phyloP scores from a whole-genome alignment of 805 yeast species.

The Clavispora vitiphila region DNA sequence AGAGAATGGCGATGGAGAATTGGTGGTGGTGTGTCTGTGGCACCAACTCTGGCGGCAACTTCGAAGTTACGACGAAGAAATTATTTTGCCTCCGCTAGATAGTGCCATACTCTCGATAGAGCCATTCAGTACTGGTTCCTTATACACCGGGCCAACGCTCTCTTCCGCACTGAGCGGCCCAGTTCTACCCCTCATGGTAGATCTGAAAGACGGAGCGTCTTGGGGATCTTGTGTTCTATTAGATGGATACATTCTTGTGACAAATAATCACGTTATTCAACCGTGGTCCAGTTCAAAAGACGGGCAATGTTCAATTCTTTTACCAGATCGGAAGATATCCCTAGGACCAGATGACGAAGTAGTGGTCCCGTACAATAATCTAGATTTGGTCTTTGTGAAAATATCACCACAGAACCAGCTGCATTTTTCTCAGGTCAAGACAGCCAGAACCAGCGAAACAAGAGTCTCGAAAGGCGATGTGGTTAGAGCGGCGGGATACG shows the following conservation, averaged over 20 bases:
- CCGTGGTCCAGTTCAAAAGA: slow-evolving; percentile 1
- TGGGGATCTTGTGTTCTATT: slow-evolving; percentile 45
- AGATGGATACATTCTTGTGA: slow-evolving; percentile 26
- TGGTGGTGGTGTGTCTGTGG: slow-evolving; percentile 31
- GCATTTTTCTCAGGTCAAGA: not conserved
- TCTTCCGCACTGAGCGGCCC: not conserved
- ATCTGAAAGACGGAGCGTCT: not conserved
- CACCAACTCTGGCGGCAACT: slow-evolving; percentile 1
- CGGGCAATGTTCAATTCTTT: slow-evolving; percentile 4
- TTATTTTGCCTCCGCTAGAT: not conserved
- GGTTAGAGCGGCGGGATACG: slow-evolving; percentile 35
- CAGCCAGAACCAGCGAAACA: not conserved
- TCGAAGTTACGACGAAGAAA: not conserved
- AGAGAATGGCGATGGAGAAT: slow-evolving; percentile 43
- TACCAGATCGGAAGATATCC: slow-evolving; percentile 7
- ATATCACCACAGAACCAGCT: slow-evolving; percentile 9
- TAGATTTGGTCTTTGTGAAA: slow-evolving; percentile 37
- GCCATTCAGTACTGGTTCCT: too few species aligned
- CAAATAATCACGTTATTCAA: slow-evolving; percentile 37
- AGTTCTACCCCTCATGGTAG: not conserved
- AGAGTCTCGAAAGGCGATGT: slow-evolving; percentile 11
- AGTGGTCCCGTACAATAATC: slow-evolving; percentile 25
- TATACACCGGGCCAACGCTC: too few species aligned
- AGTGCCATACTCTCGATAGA: too few species aligned
- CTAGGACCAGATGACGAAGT: slow-evolving; percentile 11